These are phyloP conservation scores for Cercospora sp. DNA, from an alignment of 2,329 filamentous ascomycete genomes.

Conservation along the genomic window DNA sequence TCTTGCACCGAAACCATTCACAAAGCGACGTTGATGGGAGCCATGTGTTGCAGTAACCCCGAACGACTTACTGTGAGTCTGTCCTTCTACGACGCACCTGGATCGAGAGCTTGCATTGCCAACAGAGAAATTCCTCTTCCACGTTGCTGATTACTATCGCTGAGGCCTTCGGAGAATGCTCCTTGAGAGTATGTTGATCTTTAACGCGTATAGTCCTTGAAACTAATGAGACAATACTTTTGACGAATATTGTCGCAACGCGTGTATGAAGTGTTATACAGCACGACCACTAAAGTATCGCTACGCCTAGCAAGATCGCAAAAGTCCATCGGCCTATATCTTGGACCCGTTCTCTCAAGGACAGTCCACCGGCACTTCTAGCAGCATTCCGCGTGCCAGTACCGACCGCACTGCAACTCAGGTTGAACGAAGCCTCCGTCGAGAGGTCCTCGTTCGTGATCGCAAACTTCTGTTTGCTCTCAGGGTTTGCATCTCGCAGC, in stretches of 20 bases:
- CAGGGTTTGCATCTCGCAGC: constrained; percentile 14
- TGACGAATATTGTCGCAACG: background rate
- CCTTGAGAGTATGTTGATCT: background rate
- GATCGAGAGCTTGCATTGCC: background rate
- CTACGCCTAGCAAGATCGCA: background rate
- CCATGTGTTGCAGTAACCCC: background rate
- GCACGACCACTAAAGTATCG: background rate
- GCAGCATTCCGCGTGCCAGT: background rate
- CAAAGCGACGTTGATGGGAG: background rate
- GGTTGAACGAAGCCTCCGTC: constrained; percentile 1
- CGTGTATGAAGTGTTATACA: background rate
- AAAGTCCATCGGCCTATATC: background rate
- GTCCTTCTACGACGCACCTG: background rate
- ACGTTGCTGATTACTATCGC: background rate
- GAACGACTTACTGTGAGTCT: background rate
- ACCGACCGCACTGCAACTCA: constrained; percentile 6
- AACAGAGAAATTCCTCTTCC: background rate
- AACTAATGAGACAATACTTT: background rate
- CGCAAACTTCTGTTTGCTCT: constrained; percentile 13
- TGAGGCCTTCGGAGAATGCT: background rate
- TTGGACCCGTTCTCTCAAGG: background rate
- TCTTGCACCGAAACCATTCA: background rate
- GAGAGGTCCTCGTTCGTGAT: constrained; percentile 10
- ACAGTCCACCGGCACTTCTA: background rate
- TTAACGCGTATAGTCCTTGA: background rate